These are phyloP conservation scores for Phlebopus sp. DNA, from an alignment of 1,284 basidiomycete species.

Conservation along the genomic window DNA sequence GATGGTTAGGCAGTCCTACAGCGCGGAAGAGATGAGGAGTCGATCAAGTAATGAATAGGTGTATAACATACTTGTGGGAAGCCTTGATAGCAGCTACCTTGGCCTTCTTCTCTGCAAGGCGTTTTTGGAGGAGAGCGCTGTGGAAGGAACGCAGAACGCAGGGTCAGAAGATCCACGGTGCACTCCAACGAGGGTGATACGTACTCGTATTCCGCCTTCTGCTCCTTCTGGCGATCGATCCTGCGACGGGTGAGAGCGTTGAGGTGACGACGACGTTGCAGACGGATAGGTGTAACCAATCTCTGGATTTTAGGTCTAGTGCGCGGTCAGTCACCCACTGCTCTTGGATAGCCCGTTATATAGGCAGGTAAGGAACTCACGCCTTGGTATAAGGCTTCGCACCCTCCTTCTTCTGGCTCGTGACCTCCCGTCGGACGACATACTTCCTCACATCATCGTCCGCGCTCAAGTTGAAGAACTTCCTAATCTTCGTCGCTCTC, in stretches of 20 bases:
- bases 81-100: constrained; percentile 79
- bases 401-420: constrained; percentile 84
- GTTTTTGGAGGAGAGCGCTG: constrained; percentile 82
- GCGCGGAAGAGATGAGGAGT: not conserved
- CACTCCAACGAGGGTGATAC: constrained; percentile 21
- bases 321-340: constrained; percentile 2
- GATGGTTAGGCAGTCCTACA: constrained; percentile 21
- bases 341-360: not conserved
- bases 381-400: constrained; percentile 99
- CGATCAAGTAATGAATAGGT: not conserved
- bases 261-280: constrained; percentile 96
- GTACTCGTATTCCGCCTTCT: constrained; percentile 89
- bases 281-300: constrained; percentile 90
- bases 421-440: constrained; percentile 91
- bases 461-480: constrained; percentile 98
- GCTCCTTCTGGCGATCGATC: constrained; percentile 91
- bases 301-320: constrained; percentile 83
- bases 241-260: constrained; percentile 86
- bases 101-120: constrained; percentile 90
- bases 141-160: not conserved
- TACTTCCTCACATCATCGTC: constrained; percentile 98
- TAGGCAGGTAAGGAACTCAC: constrained; percentile 47
- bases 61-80: constrained; percentile 54
- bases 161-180: not conserved
- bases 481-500: constrained; percentile 93